phyloP scores from a whole-genome alignment of 768 basidiomycete genomes.

The Mycena crocata region DNA sequence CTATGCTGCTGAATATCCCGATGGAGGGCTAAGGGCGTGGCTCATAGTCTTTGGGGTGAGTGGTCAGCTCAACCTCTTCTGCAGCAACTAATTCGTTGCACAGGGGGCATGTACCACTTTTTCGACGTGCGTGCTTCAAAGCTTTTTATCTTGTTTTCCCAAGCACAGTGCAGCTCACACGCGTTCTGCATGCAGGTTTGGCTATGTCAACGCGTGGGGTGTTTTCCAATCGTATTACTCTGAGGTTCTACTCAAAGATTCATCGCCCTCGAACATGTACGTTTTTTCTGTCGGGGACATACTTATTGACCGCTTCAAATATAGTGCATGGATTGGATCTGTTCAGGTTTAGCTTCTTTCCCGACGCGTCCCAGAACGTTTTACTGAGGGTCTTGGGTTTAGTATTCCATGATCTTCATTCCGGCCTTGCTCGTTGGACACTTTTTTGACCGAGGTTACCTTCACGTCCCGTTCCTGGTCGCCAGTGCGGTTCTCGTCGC shows the following conservation, averaged over 20 bases:
- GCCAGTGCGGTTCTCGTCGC: conserved; percentile 65
- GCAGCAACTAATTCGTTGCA: neutral
- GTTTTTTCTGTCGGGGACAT: conserved; percentile 28
- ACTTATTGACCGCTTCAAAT: neutral
- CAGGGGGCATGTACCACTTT: conserved; percentile 28
- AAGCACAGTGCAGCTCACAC: neutral
- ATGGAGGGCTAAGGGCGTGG: conserved; percentile 30
- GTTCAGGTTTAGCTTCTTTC: conserved; percentile 59
- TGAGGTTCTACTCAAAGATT: conserved; percentile 58
- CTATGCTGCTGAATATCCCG: conserved; percentile 26
- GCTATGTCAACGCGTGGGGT: conserved; percentile 33
- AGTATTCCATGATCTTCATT: conserved; percentile 75
- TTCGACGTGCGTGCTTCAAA: conserved; percentile 32
- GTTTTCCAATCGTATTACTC: conserved; percentile 82
- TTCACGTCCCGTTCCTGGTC: conserved; percentile 59
- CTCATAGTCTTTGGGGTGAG: conserved; percentile 29
- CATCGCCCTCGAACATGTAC: conserved; percentile 75
- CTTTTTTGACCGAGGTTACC: conserved; percentile 80
- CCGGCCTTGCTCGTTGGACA: conserved; percentile 76
- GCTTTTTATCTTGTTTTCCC: neutral
- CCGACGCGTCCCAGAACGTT: neutral
- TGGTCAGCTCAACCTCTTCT: no score
- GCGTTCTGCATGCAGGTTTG: conserved; percentile 24
- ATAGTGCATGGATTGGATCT: conserved; percentile 87
- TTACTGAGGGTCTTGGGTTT: neutral